Percentiles rank a stretch among this genome's conserved stretches.
Evolutionary conservation across 2,329 filamentous ascomycete species (phyloP).

Genomic region (Pseudogymnoascus sp.): DNA sequence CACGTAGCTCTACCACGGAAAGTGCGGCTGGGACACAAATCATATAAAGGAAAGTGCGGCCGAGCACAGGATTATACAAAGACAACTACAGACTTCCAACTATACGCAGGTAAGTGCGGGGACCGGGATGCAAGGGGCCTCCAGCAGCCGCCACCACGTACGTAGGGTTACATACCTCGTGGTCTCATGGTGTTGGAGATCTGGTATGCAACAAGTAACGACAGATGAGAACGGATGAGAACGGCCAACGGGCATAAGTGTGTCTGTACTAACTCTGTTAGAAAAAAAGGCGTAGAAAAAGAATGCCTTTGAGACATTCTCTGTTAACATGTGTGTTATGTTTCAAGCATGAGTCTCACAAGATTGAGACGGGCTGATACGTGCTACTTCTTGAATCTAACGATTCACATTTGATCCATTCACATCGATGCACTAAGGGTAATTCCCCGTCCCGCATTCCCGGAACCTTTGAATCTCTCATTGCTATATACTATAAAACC

Average conservation of each 20-base stretch:
- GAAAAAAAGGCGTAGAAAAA: not conserved
- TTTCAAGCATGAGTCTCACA: not conserved
- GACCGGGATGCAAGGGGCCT: not conserved
- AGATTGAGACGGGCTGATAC: not conserved
- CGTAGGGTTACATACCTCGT: not conserved
- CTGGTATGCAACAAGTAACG: not conserved
- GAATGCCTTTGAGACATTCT: not conserved
- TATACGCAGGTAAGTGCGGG: not conserved
- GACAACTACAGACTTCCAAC: not conserved
- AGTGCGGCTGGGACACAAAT: not conserved
- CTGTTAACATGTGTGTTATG: not conserved
- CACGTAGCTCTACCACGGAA: not conserved
- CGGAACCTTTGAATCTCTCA: not conserved
- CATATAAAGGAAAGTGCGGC: not conserved
- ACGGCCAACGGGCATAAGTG: not conserved
- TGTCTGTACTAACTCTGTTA: not conserved
- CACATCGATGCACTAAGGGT: not conserved
- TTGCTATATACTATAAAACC: not conserved
- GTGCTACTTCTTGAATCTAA: not conserved
- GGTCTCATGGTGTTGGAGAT: not conserved
- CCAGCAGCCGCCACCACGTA: not conserved
- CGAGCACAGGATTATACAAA: not conserved
- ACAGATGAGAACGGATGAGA: not conserved
- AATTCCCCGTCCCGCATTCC: not conserved
- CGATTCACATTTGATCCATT: not conserved